Base-by-base conservation (phyloP, 2,329 filamentous ascomycete species). In the Sporothrix humicola region DNA sequence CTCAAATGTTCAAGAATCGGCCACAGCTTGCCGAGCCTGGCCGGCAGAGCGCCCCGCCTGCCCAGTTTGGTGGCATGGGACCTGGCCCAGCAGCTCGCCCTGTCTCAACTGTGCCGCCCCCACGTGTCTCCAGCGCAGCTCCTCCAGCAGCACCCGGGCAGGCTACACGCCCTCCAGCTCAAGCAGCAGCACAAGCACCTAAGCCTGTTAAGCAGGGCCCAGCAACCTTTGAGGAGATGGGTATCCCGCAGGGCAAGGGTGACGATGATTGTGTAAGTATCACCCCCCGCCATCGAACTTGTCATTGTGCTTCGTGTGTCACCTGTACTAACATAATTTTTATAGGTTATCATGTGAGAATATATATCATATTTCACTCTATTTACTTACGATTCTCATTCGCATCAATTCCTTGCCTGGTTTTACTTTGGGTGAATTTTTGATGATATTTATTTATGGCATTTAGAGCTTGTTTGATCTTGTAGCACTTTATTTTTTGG, bases 221-320 rank as follows among this genome's bases (percentile, higher is more conserved):
- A 0, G 93, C 96, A 78, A 98, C 96, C 0, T 99, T 99, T 81
- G 95, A 98, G 80, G 95, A 97, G 80, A 99, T 99, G 96, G 96
- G 96, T 54, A 95, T 99, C 78, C 93, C 94, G 7, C 88, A 91
- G 78, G 90, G 87, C 66, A 95, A 96, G 82, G 88, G 91, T 75
- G 93, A 97, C n/a, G 89, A 89, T 77, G 95, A 98, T 83, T 99
- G 95, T 85, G 95, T 98, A 89, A 87, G 88, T 87, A 23, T 74
- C 69, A 50, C 4, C 15, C 4, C 15, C 13, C 0, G 1, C 6
- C n/a, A 2, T 13, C 10, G 2, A 12, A 0, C 54, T 46, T 23
- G 1, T 50, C 12, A 17, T 1, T 20, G 3, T 5, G 2, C n/a
- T 4, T 3, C 20, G 3, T 6, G 8, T 17, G 46, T 0, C 8